Conservation (phyloP, 176 grass and related monocot genomes). For the Aegilops tauschii region DNA sequence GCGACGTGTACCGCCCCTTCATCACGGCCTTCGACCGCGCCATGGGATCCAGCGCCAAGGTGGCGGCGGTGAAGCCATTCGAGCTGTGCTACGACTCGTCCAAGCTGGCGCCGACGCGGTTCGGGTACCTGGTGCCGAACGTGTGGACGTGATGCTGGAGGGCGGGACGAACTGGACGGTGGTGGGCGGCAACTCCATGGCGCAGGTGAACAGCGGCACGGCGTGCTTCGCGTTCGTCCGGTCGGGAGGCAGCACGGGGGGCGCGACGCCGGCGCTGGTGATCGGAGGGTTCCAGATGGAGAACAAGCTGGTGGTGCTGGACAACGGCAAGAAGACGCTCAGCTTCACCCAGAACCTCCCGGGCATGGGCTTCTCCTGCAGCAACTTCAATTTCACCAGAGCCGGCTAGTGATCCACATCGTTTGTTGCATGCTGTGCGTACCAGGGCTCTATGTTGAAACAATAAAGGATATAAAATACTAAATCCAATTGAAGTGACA, state of each 20-base stretch:
- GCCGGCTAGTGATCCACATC: neutral
- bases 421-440: too few species aligned
- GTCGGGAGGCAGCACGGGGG: neutral
- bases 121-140: constrained; percentile 50
- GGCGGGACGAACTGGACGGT: constrained; percentile 45
- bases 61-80: constrained; percentile 34
- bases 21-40: constrained; percentile 32
- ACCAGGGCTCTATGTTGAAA: too few species aligned
- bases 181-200: constrained; percentile 51
- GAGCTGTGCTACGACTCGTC: constrained; percentile 51
- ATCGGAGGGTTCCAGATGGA: constrained; percentile 73
- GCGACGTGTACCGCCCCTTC: constrained; percentile 42
- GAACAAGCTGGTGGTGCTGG: constrained; percentile 57
- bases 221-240: constrained; percentile 47
- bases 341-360: constrained; percentile 32
- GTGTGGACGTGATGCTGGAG: constrained; percentile 43
- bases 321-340: constrained; percentile 26
- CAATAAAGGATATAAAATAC: too few species aligned
- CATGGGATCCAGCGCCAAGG: neutral
- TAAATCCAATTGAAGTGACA: too few species aligned
- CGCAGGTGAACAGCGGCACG: constrained; percentile 29
- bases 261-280: constrained; percentile 13
- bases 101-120: constrained; percentile 21
- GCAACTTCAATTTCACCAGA: constrained; percentile 51
- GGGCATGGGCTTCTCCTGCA: constrained; percentile 30